phyloP scores from a whole-genome alignment of 1,284 basidiomycete species.

The Ceratorhiza oryzae-sativae region DNA sequence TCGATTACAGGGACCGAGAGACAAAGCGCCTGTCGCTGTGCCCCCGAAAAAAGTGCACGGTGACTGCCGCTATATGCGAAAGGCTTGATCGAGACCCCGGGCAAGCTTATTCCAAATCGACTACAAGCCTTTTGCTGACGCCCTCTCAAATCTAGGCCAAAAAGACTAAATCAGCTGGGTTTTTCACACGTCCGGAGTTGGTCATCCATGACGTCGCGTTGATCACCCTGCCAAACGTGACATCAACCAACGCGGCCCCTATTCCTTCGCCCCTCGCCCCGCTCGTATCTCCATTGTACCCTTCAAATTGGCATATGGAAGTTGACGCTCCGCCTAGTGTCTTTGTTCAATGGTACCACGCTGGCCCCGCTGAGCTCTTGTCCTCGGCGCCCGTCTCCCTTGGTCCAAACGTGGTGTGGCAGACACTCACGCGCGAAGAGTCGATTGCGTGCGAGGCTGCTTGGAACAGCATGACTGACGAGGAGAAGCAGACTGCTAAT shows the following conservation, averaged over 20 bases:
- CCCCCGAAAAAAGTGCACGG: too few relatives aligned
- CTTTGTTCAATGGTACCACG: slow-evolving; percentile 43
- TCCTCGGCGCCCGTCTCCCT: slow-evolving; percentile 40
- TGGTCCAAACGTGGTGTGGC: slow-evolving; percentile 44
- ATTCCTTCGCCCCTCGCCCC: neutral
- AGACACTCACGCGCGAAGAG: slow-evolving; percentile 45
- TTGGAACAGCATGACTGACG: slow-evolving; percentile 43
- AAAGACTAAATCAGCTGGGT: too few relatives aligned
- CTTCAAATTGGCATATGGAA: neutral
- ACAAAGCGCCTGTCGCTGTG: too few relatives aligned
- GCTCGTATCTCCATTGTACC: too few relatives aligned
- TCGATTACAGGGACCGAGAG: too few relatives aligned
- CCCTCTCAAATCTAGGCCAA: too few relatives aligned
- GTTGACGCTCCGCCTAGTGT: neutral
- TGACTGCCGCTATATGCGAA: too few relatives aligned
- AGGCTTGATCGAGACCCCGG: too few relatives aligned
- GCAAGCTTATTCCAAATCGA: too few relatives aligned
- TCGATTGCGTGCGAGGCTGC: slow-evolving; percentile 47
- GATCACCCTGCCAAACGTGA: neutral
- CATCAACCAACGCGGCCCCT: slow-evolving; percentile 1
- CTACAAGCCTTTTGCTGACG: too few relatives aligned
- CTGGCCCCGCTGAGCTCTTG: slow-evolving; percentile 41
- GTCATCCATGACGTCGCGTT: slow-evolving; percentile 1
- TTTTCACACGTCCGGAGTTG: neutral
- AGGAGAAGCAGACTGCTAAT: slow-evolving; percentile 38